A percentile compares a stretch with the other conserved stretches of the same genome.
Conservation (phyloP, 192 early-diverging fungal genomes). For the Gorgonomyces haynaldii region DNA sequence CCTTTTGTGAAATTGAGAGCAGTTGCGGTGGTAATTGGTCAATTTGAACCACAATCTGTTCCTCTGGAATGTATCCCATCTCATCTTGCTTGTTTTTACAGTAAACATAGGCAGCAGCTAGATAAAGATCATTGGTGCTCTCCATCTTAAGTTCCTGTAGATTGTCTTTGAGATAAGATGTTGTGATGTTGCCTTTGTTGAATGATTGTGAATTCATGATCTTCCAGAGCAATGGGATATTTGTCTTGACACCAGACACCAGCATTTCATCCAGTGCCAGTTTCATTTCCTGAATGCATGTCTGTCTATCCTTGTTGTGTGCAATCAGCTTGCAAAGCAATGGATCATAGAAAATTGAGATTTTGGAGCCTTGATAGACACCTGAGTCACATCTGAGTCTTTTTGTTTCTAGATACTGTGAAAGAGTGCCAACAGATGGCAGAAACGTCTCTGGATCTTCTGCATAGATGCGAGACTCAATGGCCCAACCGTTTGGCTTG, state of each 20-base stretch:
- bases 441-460: constrained; percentile 91
- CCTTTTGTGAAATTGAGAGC: too few relatives aligned
- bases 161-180: constrained; percentile 74
- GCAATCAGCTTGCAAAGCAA: constrained; percentile 90
- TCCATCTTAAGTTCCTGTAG: too few relatives aligned
- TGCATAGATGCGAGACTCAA: constrained; percentile 92
- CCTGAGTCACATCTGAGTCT: constrained; percentile 85
- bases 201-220: constrained; percentile 68
- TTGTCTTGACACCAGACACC: constrained; percentile 78
- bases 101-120: too few relatives aligned
- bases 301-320: constrained; percentile 63
- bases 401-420: constrained; percentile 72
- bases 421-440: constrained; percentile 80
- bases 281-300: constrained; percentile 66
- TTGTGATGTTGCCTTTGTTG: constrained; percentile 61
- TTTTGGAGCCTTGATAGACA: constrained; percentile 81
- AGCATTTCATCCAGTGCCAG: constrained; percentile 79
- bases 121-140: too few relatives aligned
- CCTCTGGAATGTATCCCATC: too few relatives aligned
- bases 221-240: constrained; percentile 84
- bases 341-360: constrained; percentile 92
- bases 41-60: too few relatives aligned
- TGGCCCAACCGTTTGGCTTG: constrained; percentile 73
- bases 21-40: too few relatives aligned
- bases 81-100: too few relatives aligned